Evolutionary conservation across 495 filamentous ascomycete genomes (phyloP), one percentile per base, ranked within the genome.

Genomic region (Chaetomium tenue): DNA sequence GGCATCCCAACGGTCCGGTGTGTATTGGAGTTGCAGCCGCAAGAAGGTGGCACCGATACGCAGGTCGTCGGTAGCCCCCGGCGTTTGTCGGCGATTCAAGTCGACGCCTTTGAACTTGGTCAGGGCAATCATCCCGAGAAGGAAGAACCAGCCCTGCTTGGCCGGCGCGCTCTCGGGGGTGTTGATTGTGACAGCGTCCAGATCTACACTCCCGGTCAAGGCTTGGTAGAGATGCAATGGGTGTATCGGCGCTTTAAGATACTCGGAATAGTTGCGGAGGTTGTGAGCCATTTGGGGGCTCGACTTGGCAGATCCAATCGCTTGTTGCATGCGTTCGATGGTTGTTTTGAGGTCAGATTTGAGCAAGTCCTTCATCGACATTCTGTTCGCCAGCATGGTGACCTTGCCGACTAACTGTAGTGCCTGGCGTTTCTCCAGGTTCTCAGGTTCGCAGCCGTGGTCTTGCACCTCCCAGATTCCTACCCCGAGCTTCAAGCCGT

Each of bases 291-390:
- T 85, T 58, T 88, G 86, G 6, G 87, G 82, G 1, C 84, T 87
- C 11, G 86, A 79, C 68, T 91, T 94, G 46, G 77, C 75, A 20
- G 76, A 78, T 5, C 83, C 83, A 57, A 84, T 81, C 12, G 82
- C 81, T 42, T 83, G 78, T 33, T 96, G 92, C 78, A 97, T 89
- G 68, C 91, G 92, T 53, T 98, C 94, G 63, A 99, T 91, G 1
- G 91, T 89, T 3, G 79, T 84, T 68, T 92, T 92, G 52, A 97
- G 80, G 56, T 97, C 92, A 6, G 89, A 91, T 74, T 95, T 98
- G 9, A 91, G 84, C 30, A 99, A 73, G 69, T 98, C 95, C 63
- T 92, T 95, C 80, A 95, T 90, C 61, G 89, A 89, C 80, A 97
- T 88, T 60, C 88, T 87, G 62, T 87, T 86, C 0, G 92, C 90